Base-by-base conservation (phyloP, 2,329 filamentous ascomycete species). In the Pseudocercospora musae region DNA sequence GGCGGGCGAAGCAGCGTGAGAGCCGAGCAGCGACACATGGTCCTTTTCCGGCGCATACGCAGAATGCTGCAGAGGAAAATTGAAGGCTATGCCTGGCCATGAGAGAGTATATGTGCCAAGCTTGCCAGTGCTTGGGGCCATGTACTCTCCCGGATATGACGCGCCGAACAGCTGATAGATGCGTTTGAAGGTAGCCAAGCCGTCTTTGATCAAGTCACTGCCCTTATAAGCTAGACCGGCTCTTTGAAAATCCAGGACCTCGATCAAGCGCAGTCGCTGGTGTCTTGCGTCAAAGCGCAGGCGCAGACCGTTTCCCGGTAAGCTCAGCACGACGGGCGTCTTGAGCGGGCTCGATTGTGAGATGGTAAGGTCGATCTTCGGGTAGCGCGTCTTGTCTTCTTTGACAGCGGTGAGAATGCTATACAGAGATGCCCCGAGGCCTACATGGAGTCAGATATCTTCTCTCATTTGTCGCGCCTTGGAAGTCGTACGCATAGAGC, bases 141-240 rank as follows among this genome's bases (percentile, higher is more conserved):
- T 84, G 72, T 94, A 99, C 80, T 99, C 95, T 66, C 95, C 95
- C 1, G 90, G 90, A 74, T 96, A 98, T 0, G 94, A 96, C 18
- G 93, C 93, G 0, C 95, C 95, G 66, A 99, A 88, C n/a, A 97
- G 82, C 71, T 96, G 92, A 75, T 98, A 99, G 68, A 99, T 71
- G 2, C 72, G 65, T 63, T 72, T 74, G 66, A 75, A 72, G 4
- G 65, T 63, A 10, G 72, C 70, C 21, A 55, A 76, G 54, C 74
- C 75, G 63, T 77, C 79, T 72, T 91, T 93, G 58, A 92, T 83
- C 15, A 97, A 85, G 66, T 96, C 91, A 58, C 88, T 87, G 66
- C 86, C 85, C 70, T 91, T 95, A 78, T 97, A 96, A 18, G 88
- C 87, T 65, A 98, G 86, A 65, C 88, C 85, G 65, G 87, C 92